Percentiles rank a stretch among this genome's conserved stretches.
phyloP scores from a whole-genome alignment of 2,329 filamentous ascomycete species.

The Aspergillus latus region DNA sequence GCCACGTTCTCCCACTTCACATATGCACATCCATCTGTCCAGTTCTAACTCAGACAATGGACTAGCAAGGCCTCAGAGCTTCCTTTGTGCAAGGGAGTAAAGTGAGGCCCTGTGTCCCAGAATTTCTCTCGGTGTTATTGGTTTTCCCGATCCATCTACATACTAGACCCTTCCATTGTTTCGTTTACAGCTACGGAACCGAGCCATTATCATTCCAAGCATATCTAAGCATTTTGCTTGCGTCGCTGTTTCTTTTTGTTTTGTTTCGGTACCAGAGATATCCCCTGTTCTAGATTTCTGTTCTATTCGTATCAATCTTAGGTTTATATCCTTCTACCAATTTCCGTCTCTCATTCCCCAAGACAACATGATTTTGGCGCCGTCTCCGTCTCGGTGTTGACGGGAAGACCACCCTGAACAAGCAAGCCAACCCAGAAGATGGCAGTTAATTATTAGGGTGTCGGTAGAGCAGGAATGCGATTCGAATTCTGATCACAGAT shows the following conservation, averaged over 20 bases:
- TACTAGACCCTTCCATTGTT: background rate
- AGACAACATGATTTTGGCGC: background rate
- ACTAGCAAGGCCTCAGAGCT: background rate
- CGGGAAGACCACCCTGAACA: too few species aligned
- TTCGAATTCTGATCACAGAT: too few species aligned
- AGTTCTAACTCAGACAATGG: background rate
- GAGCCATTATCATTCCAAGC: background rate
- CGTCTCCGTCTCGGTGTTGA: background rate
- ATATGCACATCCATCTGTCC: background rate
- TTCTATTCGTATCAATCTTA: background rate
- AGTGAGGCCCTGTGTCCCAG: background rate
- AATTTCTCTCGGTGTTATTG: background rate
- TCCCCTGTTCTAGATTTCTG: slow-evolving; percentile 9
- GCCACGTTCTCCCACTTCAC: background rate
- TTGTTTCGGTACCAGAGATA: slow-evolving; percentile 1
- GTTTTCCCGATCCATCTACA: background rate
- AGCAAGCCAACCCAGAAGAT: too few species aligned
- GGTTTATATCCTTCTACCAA: background rate
- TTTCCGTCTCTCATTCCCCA: background rate
- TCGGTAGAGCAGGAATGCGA: too few species aligned
- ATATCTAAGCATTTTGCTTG: background rate
- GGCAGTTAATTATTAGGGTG: too few species aligned
- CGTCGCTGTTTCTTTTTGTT: background rate
- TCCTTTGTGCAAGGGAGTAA: background rate
- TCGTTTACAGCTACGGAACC: background rate